A percentile compares a stretch with the other conserved stretches of the same genome.
Evolutionary conservation across 2,329 filamentous ascomycete species (phyloP).

Genomic region (Fusarium pseudograminearum): DNA sequence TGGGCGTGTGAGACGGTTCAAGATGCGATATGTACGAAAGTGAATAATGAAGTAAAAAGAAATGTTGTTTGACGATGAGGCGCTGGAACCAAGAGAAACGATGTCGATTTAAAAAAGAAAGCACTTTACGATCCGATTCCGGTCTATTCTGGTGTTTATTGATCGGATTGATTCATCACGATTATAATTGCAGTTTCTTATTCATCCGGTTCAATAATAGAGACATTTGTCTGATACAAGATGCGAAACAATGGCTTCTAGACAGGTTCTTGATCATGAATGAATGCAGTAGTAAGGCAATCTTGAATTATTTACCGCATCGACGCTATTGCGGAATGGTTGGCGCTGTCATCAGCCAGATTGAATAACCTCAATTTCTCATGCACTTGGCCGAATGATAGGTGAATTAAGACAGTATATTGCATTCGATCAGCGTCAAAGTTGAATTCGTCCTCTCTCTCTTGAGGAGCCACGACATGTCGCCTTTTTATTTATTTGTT

Average conservation of each 20-base stretch:
- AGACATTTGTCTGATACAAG: conserved; percentile 25
- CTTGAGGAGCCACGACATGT: conserved; percentile 31
- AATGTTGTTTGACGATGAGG: conserved; percentile 26
- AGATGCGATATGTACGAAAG: conserved; percentile 6
- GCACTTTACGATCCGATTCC: conserved; percentile 6
- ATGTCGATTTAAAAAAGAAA: conserved; percentile 5
- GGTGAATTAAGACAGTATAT: conserved; percentile 1
- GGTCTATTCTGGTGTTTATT: background rate
- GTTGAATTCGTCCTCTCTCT: conserved; percentile 5
- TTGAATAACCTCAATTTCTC: conserved; percentile 26
- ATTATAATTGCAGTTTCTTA: background rate
- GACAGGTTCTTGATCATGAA: background rate
- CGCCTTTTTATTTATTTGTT: conserved; percentile 12
- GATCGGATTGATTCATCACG: conserved; percentile 17
- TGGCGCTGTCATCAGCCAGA: conserved; percentile 6
- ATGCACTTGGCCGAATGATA: conserved; percentile 19
- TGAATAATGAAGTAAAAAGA: conserved; percentile 6
- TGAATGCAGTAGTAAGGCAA: conserved; percentile 2
- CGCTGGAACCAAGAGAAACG: conserved; percentile 16
- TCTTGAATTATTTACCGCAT: conserved; percentile 24
- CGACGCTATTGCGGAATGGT: conserved; percentile 13
- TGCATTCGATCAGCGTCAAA: background rate
- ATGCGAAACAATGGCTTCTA: conserved; percentile 17
- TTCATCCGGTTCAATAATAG: conserved; percentile 10
- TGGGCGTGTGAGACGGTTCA: conserved; percentile 39